These are phyloP conservation scores for Hypoxylon sp. DNA, from an alignment of 2,329 filamentous ascomycete genomes.

Conservation along the genomic window DNA sequence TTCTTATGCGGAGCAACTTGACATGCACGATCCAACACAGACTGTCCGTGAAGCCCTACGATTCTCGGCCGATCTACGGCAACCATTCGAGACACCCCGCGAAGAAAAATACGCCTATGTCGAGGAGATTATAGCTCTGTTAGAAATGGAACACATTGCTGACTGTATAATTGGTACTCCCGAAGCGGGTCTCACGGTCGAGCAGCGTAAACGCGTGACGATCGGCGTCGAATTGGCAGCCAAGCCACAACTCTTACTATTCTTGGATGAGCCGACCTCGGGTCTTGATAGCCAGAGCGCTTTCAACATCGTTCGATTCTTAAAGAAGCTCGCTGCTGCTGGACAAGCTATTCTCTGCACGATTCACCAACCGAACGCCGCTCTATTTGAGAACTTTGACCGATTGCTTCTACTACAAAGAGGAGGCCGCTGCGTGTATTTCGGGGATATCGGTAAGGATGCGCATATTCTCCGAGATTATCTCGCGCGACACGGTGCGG, in stretches of 20 bases:
- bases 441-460: constrained; percentile 84
- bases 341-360: constrained; percentile 92
- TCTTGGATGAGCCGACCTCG: constrained; percentile 83
- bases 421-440: constrained; percentile 86
- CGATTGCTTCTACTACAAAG: constrained; percentile 81
- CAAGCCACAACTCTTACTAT: constrained; percentile 81
- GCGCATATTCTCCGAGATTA: constrained; percentile 77
- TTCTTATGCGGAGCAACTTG: constrained; percentile 73
- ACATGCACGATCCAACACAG: constrained; percentile 72
- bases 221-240: constrained; percentile 92
- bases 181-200: constrained; percentile 78
- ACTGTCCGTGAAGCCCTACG: constrained; percentile 74
- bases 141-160: constrained; percentile 71
- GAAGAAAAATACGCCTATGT: constrained; percentile 71
- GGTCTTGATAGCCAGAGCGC: constrained; percentile 80
- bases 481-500: constrained; percentile 70
- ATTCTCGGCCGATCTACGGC: constrained; percentile 73
- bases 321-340: constrained; percentile 81
- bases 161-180: constrained; percentile 70
- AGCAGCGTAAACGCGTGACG: constrained; percentile 81
- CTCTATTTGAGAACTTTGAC: constrained; percentile 90
- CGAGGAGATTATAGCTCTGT: constrained; percentile 70
- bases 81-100: constrained; percentile 66
- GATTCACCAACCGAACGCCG: constrained; percentile 90
- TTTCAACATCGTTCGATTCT: constrained; percentile 82